Percentiles rank a stretch among this genome's conserved stretches.
phyloP scores from a whole-genome alignment of 176 grass and related monocot species.

The Aegilops bicornis region DNA sequence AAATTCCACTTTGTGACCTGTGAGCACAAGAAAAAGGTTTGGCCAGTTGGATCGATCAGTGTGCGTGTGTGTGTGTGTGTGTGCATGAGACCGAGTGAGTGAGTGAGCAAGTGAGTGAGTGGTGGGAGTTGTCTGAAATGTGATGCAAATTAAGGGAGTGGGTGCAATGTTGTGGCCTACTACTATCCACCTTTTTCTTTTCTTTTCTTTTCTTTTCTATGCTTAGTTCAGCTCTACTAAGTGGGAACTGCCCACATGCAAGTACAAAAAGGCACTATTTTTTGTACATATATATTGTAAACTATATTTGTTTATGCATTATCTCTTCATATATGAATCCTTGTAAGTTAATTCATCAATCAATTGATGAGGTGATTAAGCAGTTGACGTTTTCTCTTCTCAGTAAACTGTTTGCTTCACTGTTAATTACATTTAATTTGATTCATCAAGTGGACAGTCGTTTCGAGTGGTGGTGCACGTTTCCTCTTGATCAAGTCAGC shows the following conservation, averaged over 20 bases:
- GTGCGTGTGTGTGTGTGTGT: background rate
- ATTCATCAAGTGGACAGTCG: background rate
- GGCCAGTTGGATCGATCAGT: too few relatives aligned
- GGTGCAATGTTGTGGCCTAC: conserved; percentile 28
- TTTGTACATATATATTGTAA: background rate
- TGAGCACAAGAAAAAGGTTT: too few relatives aligned
- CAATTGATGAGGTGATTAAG: background rate
- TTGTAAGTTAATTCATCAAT: background rate
- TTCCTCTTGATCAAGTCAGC: conserved; percentile 37
- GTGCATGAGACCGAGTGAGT: background rate
- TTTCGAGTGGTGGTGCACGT: conserved; percentile 40
- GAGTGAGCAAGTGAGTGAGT: conserved; percentile 31
- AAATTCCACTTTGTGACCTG: too few relatives aligned
- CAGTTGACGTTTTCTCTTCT: background rate
- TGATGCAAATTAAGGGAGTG: conserved; percentile 42
- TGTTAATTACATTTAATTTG: background rate
- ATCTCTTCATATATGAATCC: too few relatives aligned
- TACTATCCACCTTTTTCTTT: conserved; percentile 16
- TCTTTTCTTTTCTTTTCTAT: background rate
- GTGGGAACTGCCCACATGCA: conserved; percentile 1
- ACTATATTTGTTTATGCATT: background rate
- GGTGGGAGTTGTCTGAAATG: conserved; percentile 43
- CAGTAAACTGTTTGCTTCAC: background rate
- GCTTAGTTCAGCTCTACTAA: background rate
- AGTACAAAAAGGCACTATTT: background rate